These are phyloP conservation scores for Cornus controversa DNA, from an alignment of 148 eudicot genomes.

Conservation along the genomic window DNA sequence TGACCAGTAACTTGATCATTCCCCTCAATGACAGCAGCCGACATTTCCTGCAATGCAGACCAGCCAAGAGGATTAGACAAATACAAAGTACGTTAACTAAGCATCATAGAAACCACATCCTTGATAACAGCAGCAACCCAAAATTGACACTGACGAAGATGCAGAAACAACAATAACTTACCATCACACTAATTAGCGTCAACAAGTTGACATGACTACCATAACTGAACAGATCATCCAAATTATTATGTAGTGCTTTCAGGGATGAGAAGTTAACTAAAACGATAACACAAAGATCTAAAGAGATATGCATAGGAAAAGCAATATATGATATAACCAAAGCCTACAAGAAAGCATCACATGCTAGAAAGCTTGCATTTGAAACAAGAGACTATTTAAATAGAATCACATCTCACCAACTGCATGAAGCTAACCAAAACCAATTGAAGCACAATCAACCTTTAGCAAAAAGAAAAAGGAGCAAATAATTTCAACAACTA, in stretches of 20 bases:
- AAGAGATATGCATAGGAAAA: too few species aligned
- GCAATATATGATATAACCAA: slow-evolving; percentile 3
- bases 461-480: slow-evolving; percentile 14
- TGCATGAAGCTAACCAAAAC: slow-evolving; percentile 24
- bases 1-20: slow-evolving; percentile 80
- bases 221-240: slow-evolving; percentile 4
- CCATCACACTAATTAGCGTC: neutral
- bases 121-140: neutral
- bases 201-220: neutral
- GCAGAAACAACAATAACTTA: neutral
- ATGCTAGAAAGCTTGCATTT: slow-evolving; percentile 20
- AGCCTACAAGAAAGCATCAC: slow-evolving; percentile 29
- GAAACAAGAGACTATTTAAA: slow-evolving; percentile 16
- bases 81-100: neutral
- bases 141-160: neutral
- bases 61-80: slow-evolving; percentile 4
- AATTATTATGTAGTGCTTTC: neutral
- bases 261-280: too few species aligned
- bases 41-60: slow-evolving; percentile 56
- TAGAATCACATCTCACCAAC: slow-evolving; percentile 23
- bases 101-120: neutral
- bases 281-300: neutral
- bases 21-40: slow-evolving; percentile 63
- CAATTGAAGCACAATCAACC: slow-evolving; percentile 17
- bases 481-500: neutral